Percentiles rank a stretch among this genome's conserved stretches.
Conservation (phyloP, 768 basidiomycete genomes). For the Boletus bicolor region DNA sequence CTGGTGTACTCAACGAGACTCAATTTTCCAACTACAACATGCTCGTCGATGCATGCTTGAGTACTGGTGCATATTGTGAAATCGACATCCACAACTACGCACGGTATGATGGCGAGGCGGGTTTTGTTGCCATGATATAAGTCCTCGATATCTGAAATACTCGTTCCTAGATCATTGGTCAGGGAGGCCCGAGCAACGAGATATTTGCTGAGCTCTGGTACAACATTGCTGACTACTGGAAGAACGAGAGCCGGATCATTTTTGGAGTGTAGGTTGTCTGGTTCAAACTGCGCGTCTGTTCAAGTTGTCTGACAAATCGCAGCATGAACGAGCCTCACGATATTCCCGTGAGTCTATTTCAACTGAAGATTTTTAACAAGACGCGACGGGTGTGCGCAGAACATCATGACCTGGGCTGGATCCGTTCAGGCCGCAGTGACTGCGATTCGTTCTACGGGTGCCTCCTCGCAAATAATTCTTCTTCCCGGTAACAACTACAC, state of each 20-base stretch:
- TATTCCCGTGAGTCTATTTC: constrained; percentile 33
- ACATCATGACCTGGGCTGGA: constrained; percentile 46
- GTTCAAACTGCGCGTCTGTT: background rate
- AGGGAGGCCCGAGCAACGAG: constrained; percentile 56
- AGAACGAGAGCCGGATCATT: constrained; percentile 37
- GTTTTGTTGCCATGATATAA: background rate
- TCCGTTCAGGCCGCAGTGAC: constrained; percentile 58
- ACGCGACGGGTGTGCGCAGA: constrained; percentile 4
- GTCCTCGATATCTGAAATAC: background rate
- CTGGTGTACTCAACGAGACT: constrained; percentile 39
- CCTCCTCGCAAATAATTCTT: constrained; percentile 52
- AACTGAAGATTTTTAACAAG: background rate
- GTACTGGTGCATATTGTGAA: constrained; percentile 49
- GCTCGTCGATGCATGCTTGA: constrained; percentile 38
- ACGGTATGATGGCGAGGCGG: constrained; percentile 46
- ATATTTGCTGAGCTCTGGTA: constrained; percentile 54
- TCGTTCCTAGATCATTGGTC: constrained; percentile 49
- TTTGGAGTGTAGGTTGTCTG: constrained; percentile 44
- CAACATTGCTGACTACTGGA: constrained; percentile 49
- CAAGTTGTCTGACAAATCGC: background rate
- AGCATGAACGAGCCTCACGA: constrained; percentile 69
- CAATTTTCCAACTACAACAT: constrained; percentile 53
- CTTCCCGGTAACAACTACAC: constrained; percentile 60
- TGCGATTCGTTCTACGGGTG: constrained; percentile 52
- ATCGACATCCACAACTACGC: constrained; percentile 65